These are phyloP conservation scores for Diutina sp. DNA, from an alignment of 1,139 yeast genomes.

Conservation along the genomic window DNA sequence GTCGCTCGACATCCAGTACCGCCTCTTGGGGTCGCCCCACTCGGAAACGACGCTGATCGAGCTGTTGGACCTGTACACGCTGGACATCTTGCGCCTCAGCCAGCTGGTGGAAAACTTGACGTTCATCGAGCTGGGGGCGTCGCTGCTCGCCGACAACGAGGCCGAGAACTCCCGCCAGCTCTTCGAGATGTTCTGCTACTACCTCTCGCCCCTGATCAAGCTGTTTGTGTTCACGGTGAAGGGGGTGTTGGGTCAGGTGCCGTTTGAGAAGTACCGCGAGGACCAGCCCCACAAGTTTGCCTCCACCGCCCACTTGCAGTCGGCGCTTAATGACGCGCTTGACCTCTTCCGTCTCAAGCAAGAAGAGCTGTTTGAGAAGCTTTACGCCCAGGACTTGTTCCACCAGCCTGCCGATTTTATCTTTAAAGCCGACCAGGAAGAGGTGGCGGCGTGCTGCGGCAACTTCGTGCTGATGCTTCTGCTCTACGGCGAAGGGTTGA, in stretches of 20 bases:
- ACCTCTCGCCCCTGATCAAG: slow-evolving; percentile 62
- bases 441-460: slow-evolving; percentile 77
- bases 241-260: slow-evolving; percentile 46
- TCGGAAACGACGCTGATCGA: background rate
- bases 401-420: slow-evolving; percentile 19
- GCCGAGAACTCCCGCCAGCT: slow-evolving; percentile 36
- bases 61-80: slow-evolving; percentile 5
- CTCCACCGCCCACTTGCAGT: slow-evolving; percentile 27
- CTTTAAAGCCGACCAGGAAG: slow-evolving; percentile 59
- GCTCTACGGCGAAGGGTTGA: slow-evolving; percentile 49
- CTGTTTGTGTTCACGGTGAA: slow-evolving; percentile 54
- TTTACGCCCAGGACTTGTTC: slow-evolving; percentile 50
- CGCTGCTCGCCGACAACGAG: slow-evolving; percentile 6
- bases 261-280: slow-evolving; percentile 30
- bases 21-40: slow-evolving; percentile 23
- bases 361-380: slow-evolving; percentile 36
- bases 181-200: slow-evolving; percentile 51
- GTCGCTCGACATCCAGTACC: slow-evolving; percentile 57
- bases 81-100: slow-evolving; percentile 9
- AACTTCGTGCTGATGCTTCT: slow-evolving; percentile 58
- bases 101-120: slow-evolving; percentile 17
- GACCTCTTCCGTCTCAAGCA: slow-evolving; percentile 47
- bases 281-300: slow-evolving; percentile 14
- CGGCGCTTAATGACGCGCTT: slow-evolving; percentile 40
- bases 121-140: slow-evolving; percentile 4